phyloP scores from a whole-genome alignment of 805 yeast genomes.

The Starmerella etchellsii region DNA sequence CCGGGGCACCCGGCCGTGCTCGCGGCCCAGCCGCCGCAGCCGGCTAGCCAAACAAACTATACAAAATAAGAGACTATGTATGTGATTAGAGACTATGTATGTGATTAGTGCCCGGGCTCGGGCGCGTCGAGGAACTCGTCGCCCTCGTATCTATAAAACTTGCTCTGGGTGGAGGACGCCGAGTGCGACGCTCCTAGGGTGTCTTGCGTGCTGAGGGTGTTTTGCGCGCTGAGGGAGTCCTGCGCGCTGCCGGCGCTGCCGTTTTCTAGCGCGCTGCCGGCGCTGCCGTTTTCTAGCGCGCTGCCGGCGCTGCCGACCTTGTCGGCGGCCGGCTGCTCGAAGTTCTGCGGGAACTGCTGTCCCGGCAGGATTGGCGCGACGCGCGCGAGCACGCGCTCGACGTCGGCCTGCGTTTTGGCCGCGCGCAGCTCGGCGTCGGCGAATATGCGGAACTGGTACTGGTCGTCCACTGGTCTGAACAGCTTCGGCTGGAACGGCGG shows the following conservation, averaged over 20 bases:
- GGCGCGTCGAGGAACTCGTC: constrained; percentile 20
- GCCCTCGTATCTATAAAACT: constrained; percentile 2
- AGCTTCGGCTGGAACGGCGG: constrained; percentile 55
- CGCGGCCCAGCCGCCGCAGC: background rate
- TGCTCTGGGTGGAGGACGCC: too few relatives aligned
- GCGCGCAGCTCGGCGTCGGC: constrained; percentile 36
- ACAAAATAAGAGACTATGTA: too few relatives aligned
- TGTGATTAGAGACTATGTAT: too few relatives aligned
- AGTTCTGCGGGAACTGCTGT: constrained; percentile 50
- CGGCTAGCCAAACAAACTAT: background rate
- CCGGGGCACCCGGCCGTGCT: constrained; percentile 19
- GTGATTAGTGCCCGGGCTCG: background rate
- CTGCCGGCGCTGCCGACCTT: too few relatives aligned
- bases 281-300: background rate
- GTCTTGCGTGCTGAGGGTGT: too few relatives aligned
- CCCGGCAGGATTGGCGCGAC: constrained; percentile 78
- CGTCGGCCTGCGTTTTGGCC: constrained; percentile 36
- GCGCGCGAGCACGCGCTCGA: constrained; percentile 44
- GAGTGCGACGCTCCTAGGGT: too few relatives aligned
- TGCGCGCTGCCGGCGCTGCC: too few relatives aligned
- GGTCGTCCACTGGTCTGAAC: constrained; percentile 40
- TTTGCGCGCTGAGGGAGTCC: too few relatives aligned
- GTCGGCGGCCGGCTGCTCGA: constrained; percentile 54
- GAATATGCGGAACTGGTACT: constrained; percentile 52
- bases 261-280: too few relatives aligned